Evolutionary conservation across 2,329 filamentous ascomycete genomes (phyloP), one percentile per base, ranked within the genome.

Genomic region (Fusarium papillatum): DNA sequence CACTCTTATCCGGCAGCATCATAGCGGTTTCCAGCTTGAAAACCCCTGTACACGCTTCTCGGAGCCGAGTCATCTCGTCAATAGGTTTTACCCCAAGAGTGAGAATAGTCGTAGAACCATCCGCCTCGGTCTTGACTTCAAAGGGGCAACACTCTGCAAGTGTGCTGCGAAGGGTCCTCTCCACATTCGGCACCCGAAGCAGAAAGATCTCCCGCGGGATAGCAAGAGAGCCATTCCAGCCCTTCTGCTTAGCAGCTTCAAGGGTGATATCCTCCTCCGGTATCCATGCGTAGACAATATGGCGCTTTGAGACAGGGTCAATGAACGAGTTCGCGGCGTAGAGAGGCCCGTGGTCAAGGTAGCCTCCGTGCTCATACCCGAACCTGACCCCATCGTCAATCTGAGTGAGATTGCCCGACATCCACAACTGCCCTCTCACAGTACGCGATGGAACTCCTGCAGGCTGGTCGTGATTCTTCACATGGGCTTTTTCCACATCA

Each of bases 241-340:
- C 85, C 76, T 88, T 86, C 4, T 77, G 74, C 71, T 85, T 81
- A 6, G 85, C 83, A 22, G 83, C 70, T 5, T 80, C 74, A 69
- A 87, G 81, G 2, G 86, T 81, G 4, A 89, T 74, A 70, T 88
- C 86, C 53, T 89, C 87, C 76, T 89, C 87, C 1, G 82, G 84
- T 34, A 89, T 82, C 87, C 87, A 89, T 36, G 86, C 86, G 73
- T 82, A 88, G 8, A 86, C 80, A 14, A 88, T 81, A 10, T 83
- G 81, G 41, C 81, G 81, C 1, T 79, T 72, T 0, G 85, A 82
- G 26, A 82, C 75, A 0, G 86, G 85, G 68, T 89, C 85, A 70
- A 80, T 82, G 74, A 87, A 89, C 0, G 85, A 85, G 70, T 86
- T 88, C n/a, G 85, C 85, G 3, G 87, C 87, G 70, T 89, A 88